Evolutionary conservation across 257 asterid genomes (phyloP), one percentile per base, ranked within the genome.

Genomic region (Nicotiana undulata): DNA sequence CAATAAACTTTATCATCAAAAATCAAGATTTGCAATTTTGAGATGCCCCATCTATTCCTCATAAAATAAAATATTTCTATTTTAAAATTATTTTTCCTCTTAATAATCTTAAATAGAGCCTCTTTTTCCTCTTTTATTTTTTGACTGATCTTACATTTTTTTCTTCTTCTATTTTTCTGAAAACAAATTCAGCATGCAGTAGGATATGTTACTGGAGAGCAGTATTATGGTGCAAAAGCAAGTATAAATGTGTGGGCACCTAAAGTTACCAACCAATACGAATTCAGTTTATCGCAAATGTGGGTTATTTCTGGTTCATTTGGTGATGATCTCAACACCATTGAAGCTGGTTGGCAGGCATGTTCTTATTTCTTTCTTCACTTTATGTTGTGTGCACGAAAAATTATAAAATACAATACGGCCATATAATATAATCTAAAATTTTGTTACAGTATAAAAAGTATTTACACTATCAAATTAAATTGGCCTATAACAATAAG

Each of bases 341-440:
- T 94, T 77, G 98, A 94, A 90, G 98, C 98, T 88, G 98, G 98
- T 76, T 94, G 98, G 98, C 98, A 93, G 96, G 98, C 86, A 90
- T 70, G 90, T 80, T 29, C 12, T 15, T 66, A 16, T 37, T 20
- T 32, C 8, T 44, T 60, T 20, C 15, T 31, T 18, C 3, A 49
- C 3, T 13, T 37, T 53, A 17, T 51, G 0, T 53, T 56, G 5
- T 4, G 7, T 6, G 13, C 6, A 9, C 13, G 11, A 7, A 37
- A 37, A 1, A 37, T 37, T 37, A 8, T 40, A 40, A 40, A 40
- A 40, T 40, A 40, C 12, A 2, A 9, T 40, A 3, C 11, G 3
- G 12, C 0, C 12, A 40, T 40, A 9, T 40, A 40, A 9, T 40
- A 40, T 40, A 40, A 40, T 40, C 12, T 9, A 0, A 40, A 2